A percentile compares a stretch with the other conserved stretches of the same genome.
Evolutionary conservation across 2,329 filamentous ascomycete genomes (phyloP).

Genomic region (Pyrenochaeta sp.): DNA sequence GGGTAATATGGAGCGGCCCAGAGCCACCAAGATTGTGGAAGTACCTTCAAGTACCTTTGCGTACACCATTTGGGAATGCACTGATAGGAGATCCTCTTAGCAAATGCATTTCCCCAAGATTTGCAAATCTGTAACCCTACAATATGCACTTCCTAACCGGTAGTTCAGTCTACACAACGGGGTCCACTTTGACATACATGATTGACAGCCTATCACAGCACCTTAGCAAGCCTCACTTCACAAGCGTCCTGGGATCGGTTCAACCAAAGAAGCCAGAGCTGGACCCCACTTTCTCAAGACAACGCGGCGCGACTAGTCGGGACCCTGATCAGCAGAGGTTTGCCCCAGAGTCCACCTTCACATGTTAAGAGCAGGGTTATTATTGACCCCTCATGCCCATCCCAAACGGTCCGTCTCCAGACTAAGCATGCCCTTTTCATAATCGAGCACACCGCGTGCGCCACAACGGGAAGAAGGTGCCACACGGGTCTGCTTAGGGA

Average conservation of each 20-base stretch:
- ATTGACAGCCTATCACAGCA: conserved; percentile 17
- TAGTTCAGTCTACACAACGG: conserved; percentile 4
- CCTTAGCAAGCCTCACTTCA: conserved; percentile 7
- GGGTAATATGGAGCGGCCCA: conserved; percentile 20
- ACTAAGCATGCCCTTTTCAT: conserved; percentile 2
- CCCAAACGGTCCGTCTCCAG: conserved; percentile 10
- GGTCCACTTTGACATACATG: conserved; percentile 8
- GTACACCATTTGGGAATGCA: conserved; percentile 1
- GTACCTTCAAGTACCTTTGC: conserved; percentile 32
- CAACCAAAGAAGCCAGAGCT: conserved; percentile 11
- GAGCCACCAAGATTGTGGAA: neutral
- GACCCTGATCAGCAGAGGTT: conserved; percentile 26
- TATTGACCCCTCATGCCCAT: conserved; percentile 17
- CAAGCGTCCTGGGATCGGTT: neutral
- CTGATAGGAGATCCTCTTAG: neutral
- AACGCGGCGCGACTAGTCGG: conserved; percentile 11
- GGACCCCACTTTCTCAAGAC: conserved; percentile 21
- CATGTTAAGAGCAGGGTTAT: conserved; percentile 22
- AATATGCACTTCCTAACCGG: conserved; percentile 11
- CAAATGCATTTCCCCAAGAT: neutral
- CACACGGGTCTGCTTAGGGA: neutral
- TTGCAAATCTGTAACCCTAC: conserved; percentile 15
- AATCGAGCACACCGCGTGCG: conserved; percentile 7
- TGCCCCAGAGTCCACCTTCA: conserved; percentile 13
- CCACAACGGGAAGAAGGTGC: conserved; percentile 7